A percentile compares a stretch with the other conserved stretches of the same genome.
Evolutionary conservation across 345 rosid genomes (phyloP).

Genomic region (Hibiscus tridactylites): DNA sequence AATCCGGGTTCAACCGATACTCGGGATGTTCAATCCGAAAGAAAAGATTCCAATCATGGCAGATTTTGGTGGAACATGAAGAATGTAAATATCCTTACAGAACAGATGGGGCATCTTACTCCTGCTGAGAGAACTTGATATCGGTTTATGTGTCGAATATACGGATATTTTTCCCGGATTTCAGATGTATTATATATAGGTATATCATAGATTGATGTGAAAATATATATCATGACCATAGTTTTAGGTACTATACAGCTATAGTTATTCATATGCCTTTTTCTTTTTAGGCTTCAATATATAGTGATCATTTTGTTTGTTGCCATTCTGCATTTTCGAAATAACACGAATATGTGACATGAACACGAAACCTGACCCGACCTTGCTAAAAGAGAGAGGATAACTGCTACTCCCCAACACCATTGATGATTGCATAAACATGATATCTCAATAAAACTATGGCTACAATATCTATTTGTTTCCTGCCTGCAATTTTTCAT

Average conservation of each 20-base stretch:
- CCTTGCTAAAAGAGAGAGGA: no score
- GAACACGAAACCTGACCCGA: background rate
- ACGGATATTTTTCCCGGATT: background rate
- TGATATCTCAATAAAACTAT: background rate
- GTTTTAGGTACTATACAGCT: constrained; percentile 4
- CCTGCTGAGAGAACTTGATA: constrained; percentile 67
- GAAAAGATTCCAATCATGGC: constrained; percentile 46
- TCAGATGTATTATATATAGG: constrained; percentile 14
- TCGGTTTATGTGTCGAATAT: constrained; percentile 1
- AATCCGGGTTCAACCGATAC: constrained; percentile 71
- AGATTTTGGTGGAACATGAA: constrained; percentile 62
- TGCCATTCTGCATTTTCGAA: no score
- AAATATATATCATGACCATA: background rate
- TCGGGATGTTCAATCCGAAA: constrained; percentile 65
- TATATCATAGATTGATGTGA: constrained; percentile 13
- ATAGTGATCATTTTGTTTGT: no score
- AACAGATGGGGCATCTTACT: constrained; percentile 78
- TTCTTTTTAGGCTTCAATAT: background rate
- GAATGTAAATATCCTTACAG: constrained; percentile 65
- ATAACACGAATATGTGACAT: no score
- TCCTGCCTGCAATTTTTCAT: background rate
- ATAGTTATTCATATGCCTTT: background rate
- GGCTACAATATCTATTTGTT: background rate
- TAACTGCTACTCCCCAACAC: background rate
- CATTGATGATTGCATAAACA: background rate